Evolutionary conservation across 2,329 filamentous ascomycete genomes (phyloP), one percentile per base, ranked within the genome.

Genomic region (Apiospora pterosperma): DNA sequence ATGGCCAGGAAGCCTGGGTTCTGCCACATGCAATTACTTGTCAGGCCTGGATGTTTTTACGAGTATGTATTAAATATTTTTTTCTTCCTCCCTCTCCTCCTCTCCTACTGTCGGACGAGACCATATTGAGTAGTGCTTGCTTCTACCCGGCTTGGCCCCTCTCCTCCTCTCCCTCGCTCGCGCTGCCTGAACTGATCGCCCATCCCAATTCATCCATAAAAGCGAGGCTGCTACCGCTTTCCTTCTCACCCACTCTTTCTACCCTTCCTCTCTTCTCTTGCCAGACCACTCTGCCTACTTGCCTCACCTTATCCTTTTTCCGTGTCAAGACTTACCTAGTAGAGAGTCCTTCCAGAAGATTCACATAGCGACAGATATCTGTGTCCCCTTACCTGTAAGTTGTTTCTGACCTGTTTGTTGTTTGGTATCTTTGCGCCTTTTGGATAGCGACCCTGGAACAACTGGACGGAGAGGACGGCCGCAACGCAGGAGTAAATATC

Each of bases 181-280:
- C 44, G 44, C 44, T 31, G 44, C 44, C 44, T 52, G 44, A 19
- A 52, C 44, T 34, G 48, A 55, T 55, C 48, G 28, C 11, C 48
- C 48, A 10, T 55, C 28, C 48, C 48, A 34, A 64, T 58, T 21
- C 58, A 69, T 68, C 71, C 72, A 77, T 78, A 79, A 78, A 78
- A 76, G 69, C 73, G 67, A 66, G 63, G 23, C 64, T 55, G 64
- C 70, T 67, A 71, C 74, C 76, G 71, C 76, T 69, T 73, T 67
- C 73, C 65, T 67, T 70, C 68, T 72, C 67, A 66, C 63, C 67
- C 66, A 67, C 68, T 67, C 68, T 69, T 69, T 71, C 70, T 69
- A 63, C 68, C 69, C 69, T 72, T 72, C 74, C 71, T 72, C 62
- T 65, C 69, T 72, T 72, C 68, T 69, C 70, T 75, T 69, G 71